Evolutionary conservation across 176 grass and related monocot species (phyloP), one percentile per base, ranked within the genome.

Genomic region (Eleusine coracana): DNA sequence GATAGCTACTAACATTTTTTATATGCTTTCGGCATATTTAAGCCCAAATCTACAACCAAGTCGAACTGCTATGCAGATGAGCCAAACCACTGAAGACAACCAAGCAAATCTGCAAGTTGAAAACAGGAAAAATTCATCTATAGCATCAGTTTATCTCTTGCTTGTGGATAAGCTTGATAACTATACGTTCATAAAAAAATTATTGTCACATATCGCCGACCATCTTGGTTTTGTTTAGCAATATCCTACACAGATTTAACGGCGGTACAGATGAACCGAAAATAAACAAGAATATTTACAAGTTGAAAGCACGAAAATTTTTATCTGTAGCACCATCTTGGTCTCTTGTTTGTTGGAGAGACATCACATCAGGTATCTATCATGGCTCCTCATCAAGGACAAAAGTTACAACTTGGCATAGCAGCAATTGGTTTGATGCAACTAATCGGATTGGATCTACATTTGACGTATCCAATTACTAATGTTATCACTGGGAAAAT

Each of bases 401-500:
- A 16, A 65, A 68, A 36, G 82, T 83, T 66, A 36, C 63, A 66
- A 7, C 13, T 52, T 52, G 71, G 49, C 48, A 74, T 55, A 55
- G 5, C 49, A 21, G 16, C 28, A 7, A 74, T 37, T 74, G 49
- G 49, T 31, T 74, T 37, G 15, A 10, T 38, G 29, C 39, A 34
- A 58, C 11, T 75, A 75, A 58, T 55, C 13, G 4, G 1, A 75
- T 39, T 34, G 18, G 52, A 12, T 56, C 72, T 3, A 21, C 72
- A 55, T 55, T 14, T 39, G 17, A 5, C 20, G 9, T 29, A 21
- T 9, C 36, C n/a, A 55, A 58, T 75, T 56, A 15, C 34, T 59
- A 59, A 75, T 75, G 20, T 23, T 75, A 75, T 37, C 73, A 58
- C 20, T 80, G n/a, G 77, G 11, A 68, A 68, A 27, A 36, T 27